Evolutionary conservation across 345 rosid species (phyloP).

Genomic region (Pistacia atlantica): DNA sequence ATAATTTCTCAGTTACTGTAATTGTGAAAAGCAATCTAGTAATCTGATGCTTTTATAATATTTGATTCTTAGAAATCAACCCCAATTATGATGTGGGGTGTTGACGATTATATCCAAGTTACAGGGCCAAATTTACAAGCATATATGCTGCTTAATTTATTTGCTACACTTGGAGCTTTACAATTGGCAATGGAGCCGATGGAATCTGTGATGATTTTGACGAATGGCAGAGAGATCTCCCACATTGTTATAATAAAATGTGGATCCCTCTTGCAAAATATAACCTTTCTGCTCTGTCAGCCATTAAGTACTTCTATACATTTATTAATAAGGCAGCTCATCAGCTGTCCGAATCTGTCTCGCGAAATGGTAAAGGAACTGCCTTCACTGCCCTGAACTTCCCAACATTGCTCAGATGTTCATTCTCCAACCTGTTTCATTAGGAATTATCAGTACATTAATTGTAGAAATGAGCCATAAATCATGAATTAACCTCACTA

Average conservation of each 20-base stretch:
- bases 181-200: not conserved
- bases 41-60: too few relatives aligned
- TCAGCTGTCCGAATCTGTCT: constrained; percentile 64
- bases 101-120: constrained; percentile 5
- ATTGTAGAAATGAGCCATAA: not conserved
- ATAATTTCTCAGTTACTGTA: too few relatives aligned
- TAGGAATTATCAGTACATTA: not conserved
- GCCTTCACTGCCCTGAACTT: constrained; percentile 87
- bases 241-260: constrained; percentile 15
- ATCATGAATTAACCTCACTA: not conserved
- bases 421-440: constrained; percentile 78
- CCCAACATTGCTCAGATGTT: constrained; percentile 86
- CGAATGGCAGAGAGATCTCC: not conserved
- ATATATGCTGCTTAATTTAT: not conserved
- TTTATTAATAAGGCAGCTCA: constrained; percentile 8
- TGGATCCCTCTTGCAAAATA: constrained; percentile 13
- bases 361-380: constrained; percentile 86
- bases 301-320: constrained; percentile 13
- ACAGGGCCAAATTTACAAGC: constrained; percentile 12
- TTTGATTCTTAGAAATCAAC: not conserved
- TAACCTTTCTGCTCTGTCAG: constrained; percentile 3
- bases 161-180: constrained; percentile 17
- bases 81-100: too few relatives aligned
- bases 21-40: too few relatives aligned
- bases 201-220: constrained; percentile 12